Conservation (phyloP, 805 yeast species). For the Ogataea ramenticola region DNA sequence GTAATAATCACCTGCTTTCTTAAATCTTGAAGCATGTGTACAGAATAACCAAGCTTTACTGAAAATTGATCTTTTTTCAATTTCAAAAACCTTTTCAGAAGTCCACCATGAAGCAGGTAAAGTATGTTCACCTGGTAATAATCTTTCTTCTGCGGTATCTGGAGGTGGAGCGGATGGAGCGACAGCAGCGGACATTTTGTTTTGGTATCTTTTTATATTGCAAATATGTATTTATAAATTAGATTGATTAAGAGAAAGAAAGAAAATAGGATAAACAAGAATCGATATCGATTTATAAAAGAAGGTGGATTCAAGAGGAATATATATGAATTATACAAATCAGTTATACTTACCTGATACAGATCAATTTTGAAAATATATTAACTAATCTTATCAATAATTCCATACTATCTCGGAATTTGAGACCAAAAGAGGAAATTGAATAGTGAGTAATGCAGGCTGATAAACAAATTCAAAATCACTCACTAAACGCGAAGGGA, state of each 20-base stretch:
- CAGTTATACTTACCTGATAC: too few species aligned
- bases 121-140: slow-evolving; percentile 40
- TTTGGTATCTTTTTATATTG: too few species aligned
- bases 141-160: slow-evolving; percentile 20
- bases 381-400: neutral
- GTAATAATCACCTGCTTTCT: slow-evolving; percentile 51
- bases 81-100: slow-evolving; percentile 47
- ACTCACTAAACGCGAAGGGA: too few species aligned
- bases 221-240: too few species aligned
- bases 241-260: too few species aligned
- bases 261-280: too few species aligned
- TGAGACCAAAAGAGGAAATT: neutral
- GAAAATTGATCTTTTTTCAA: slow-evolving; percentile 52
- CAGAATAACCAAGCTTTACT: slow-evolving; percentile 50
- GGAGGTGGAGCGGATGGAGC: slow-evolving; percentile 22
- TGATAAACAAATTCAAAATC: too few species aligned
- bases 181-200: slow-evolving; percentile 22
- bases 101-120: slow-evolving; percentile 66
- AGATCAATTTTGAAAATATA: too few species aligned
- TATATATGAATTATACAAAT: too few species aligned
- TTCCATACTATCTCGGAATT: neutral
- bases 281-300: too few species aligned
- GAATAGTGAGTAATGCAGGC: neutral
- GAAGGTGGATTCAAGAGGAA: too few species aligned
- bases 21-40: slow-evolving; percentile 44